Percentiles rank a stretch among this genome's conserved stretches.
Conservation (phyloP, 176 grass and related monocot genomes). For the Aegilops umbellulata region DNA sequence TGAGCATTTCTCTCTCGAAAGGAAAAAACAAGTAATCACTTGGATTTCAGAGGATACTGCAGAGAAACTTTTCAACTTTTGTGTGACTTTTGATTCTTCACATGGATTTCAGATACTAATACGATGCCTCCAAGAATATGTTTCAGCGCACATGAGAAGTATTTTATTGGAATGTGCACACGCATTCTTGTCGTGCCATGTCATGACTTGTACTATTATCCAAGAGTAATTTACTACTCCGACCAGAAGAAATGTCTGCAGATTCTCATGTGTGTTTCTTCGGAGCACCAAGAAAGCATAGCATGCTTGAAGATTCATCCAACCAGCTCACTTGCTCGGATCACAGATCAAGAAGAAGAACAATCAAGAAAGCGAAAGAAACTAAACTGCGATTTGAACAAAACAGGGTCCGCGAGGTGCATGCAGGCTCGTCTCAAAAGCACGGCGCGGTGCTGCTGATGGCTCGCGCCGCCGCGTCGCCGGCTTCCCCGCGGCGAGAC, state of each 20-base stretch:
- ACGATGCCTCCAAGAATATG: too few relatives aligned
- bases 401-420: background rate
- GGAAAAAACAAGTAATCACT: background rate
- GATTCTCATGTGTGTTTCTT: background rate
- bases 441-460: background rate
- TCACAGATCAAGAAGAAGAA: background rate
- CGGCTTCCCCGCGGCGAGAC: slow-evolving; percentile 36
- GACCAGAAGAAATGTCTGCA: background rate
- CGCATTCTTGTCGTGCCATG: background rate
- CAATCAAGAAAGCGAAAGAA: background rate
- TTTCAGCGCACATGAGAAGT: too few relatives aligned
- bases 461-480: background rate
- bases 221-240: background rate
- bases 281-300: background rate
- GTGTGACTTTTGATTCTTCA: background rate
- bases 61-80: background rate
- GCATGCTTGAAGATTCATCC: background rate
- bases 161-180: too few relatives aligned
- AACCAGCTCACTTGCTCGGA: background rate
- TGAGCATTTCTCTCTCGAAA: too few relatives aligned
- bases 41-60: too few relatives aligned
- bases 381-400: background rate
- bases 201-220: too few relatives aligned
- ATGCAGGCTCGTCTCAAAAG: background rate
- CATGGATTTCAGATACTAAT: background rate